Evolutionary conservation across 2,329 filamentous ascomycete species (phyloP), one percentile per base, ranked within the genome.

Genomic region (Cercospora brassicicola): DNA sequence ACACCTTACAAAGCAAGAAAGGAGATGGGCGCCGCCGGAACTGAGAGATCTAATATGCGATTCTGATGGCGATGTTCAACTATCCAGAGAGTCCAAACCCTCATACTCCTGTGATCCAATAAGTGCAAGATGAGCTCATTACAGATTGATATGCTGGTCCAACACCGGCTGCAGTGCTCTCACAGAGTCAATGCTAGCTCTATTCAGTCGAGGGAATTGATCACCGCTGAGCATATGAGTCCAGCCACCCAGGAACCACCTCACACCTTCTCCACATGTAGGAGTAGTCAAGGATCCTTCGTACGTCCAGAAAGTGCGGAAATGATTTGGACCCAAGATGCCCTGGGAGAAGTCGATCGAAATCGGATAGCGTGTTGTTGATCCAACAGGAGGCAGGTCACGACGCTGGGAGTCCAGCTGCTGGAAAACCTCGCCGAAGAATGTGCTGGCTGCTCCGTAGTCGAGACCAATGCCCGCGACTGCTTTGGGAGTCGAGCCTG

Each of bases 81-180:
- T n/a, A 26, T n/a, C 10, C 20, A 28, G 8, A 5, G 15, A 7
- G 48, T 30, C 45, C 20, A 6, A 26, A 28, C 48, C 30, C 30
- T 23, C 23, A n/a, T 28, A 26, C 48, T 30, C 23, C 48, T 3
- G n/a, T 15, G 36, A 6, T 15, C 15, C 36, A 3, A 59, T 15
- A 36, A 11, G 55, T 30, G 20, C 15, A 2, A 36, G 28, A 36
- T 15, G 31, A 36, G 18, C 31, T 31, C 20, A 59, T 11, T 59
- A 36, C 55, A 59, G 31, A 33, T 57, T 33, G 55, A 57, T 33
- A 33, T 57, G 55, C 55, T 59, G 55, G 18, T 59, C 55, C 55
- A 31, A 36, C 28, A 59, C 31, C 55, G 55, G 55, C 55, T 36
- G 55, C 30, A 59, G 55, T 20, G 55, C 55, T 36, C 55, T 31